A percentile compares a stretch with the other conserved stretches of the same genome.
phyloP scores from a whole-genome alignment of 257 asterid species.

The Solanum infundibuliforme region DNA sequence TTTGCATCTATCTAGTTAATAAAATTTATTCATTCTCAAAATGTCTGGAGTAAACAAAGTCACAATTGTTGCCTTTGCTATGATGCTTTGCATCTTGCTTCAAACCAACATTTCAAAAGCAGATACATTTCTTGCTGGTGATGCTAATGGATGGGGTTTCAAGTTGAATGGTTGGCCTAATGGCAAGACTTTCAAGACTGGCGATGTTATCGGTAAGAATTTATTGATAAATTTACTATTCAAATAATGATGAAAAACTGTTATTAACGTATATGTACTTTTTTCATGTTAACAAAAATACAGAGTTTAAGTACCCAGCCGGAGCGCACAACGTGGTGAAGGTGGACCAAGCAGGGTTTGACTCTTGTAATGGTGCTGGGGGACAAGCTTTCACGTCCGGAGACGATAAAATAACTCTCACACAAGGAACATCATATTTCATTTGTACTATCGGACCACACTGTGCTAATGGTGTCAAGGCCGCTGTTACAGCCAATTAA shows the following conservation, averaged over 20 bases:
- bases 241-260: neutral
- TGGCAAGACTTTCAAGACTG: neutral
- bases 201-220: neutral
- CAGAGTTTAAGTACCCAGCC: neutral
- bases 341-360: neutral
- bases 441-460: neutral
- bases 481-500: neutral
- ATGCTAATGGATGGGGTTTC: neutral
- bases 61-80: neutral
- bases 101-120: neutral
- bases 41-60: neutral
- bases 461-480: neutral
- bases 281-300: neutral
- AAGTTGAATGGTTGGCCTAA: neutral
- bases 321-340: neutral
- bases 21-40: neutral
- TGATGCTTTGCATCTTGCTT: neutral
- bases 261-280: accelerated
- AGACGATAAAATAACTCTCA: neutral
- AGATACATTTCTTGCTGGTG: neutral
- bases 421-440: neutral
- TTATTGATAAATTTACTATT: neutral
- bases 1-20: neutral
- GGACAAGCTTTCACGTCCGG: neutral
- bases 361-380: neutral